phyloP scores from a whole-genome alignment of 106 monocot species.

The Phalaenopsis aphrodite region DNA sequence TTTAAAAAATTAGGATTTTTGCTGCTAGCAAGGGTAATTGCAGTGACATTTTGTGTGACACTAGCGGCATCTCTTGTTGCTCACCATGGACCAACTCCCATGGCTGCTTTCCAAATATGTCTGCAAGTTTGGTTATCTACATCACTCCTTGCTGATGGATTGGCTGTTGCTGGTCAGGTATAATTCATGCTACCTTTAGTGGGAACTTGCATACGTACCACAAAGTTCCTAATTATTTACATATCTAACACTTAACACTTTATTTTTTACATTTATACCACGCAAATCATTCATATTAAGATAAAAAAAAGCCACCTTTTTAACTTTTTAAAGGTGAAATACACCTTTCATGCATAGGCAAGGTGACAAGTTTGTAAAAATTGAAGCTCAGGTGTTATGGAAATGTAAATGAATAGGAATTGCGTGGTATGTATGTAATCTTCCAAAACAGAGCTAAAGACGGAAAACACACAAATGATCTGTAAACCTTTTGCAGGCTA shows the following conservation, averaged over 20 bases:
- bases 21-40: conserved; percentile 69
- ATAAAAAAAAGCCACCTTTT: too few species aligned
- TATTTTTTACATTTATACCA: too few species aligned
- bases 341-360: too few species aligned
- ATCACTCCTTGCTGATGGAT: conserved; percentile 85
- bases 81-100: conserved; percentile 51
- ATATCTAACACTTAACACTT: too few species aligned
- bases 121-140: conserved; percentile 84
- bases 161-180: conserved; percentile 94
- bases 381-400: too few species aligned
- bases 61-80: conserved; percentile 80
- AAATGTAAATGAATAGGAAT: too few species aligned
- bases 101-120: conserved; percentile 91
- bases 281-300: too few species aligned
- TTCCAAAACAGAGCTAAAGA: neutral
- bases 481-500: conserved; percentile 34
- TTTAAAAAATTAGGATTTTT: conserved; percentile 39
- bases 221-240: too few species aligned
- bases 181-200: neutral
- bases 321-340: too few species aligned
- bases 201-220: neutral
- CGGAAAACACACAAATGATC: neutral
- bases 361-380: too few species aligned
- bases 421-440: neutral
- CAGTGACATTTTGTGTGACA: conserved; percentile 88